Evolutionary conservation across 306 rosid species (phyloP), one percentile per base, ranked within the genome.

Genomic region (Vigna mungo): DNA sequence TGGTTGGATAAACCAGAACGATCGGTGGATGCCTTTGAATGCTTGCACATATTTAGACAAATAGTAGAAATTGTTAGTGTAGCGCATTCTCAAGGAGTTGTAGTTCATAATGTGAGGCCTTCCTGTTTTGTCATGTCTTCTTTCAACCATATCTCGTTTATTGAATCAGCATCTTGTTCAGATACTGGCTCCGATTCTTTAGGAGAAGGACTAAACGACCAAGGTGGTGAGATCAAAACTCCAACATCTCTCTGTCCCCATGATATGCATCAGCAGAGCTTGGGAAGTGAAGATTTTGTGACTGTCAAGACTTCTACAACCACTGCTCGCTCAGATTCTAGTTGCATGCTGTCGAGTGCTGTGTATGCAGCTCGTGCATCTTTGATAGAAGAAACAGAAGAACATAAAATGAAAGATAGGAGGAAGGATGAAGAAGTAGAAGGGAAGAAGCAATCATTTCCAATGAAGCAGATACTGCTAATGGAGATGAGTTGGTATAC

Each of bases 71-170:
- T 92, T 71, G 97, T 95, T 75, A 84, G 83, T 51, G 81, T 79
- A 64, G 97, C 92, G 0, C 99, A 95, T 78, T 87, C 92, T 34
- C 94, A 91, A 80, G 99, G 99, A 64, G 90, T 95, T 81, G 97
- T 89, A 81, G 92, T 92, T 83, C 97, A 92, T 71, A 95, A 95
- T 80, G 97, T 92, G 56, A 85, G 94, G 84, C 99, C 99, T 72
- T 95, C 99, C 1, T 95, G 99, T 88, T 95, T 92, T 83, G 89
- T 92, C 52, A 91, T 92, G 97, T 92, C 99, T 6, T 90, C 97
- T 70, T 90, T 95, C 86, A 92, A 95, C 85, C 97, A 72, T 77
- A 88, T 92, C 74, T 90, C 97, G 21, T 95, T 95, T 84, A 92
- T 95, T 53, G 97, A 92, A 84, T 95, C 99, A 0, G 97, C 92